Base-by-base conservation (phyloP, 352 stramenopile genomes). In the Phytophthora kernoviae region DNA sequence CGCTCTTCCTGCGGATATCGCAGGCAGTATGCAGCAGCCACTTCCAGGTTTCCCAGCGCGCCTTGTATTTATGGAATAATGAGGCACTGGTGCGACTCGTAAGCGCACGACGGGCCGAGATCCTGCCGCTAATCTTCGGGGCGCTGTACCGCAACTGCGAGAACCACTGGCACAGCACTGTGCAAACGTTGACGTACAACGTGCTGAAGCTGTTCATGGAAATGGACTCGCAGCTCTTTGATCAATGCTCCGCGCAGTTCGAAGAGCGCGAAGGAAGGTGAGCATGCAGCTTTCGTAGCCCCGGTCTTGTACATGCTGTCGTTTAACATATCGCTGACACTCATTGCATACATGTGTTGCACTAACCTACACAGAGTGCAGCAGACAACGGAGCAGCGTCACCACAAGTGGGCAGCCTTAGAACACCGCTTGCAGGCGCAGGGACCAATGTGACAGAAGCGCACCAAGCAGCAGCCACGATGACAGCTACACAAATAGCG, bases 51-150 rank as follows among this genome's bases (percentile, higher is more conserved):
- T 97, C 97, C 22, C 96, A 99, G 77, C 91, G 97, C 34, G 93
- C 97, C 21, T 81, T 99, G 54, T 99, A 98, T 82, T 91, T 99
- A 57, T 99, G 97, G 97, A 99, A 99, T 80, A 99, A 98, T 57
- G 96, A 99, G 63, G 92, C 98, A 54, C 88, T 99, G 36, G 96
- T 98, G 15, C 97, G 96, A 42, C 96, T 94, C 37, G 96, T 98
- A 7, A 98, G 89, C 41, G 84, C 96, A 60, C 79, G 98, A 45
- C 94, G 98, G 69, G 92, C 96, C 5, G 77, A 91, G 39, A 83
- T 95, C 39, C 79, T 99, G 21, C 97, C 97, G n/a, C 87, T 98
- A 26, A 98, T 99, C 59, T 99, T 98, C 57, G 83, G 86, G 14
- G 74, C 84, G 18, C 71, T 98, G 37, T 87, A 89, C 61, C 84